Evolutionary conservation across 208 protist genomes (phyloP).

Genomic region (Tetramitus jugosus): DNA sequence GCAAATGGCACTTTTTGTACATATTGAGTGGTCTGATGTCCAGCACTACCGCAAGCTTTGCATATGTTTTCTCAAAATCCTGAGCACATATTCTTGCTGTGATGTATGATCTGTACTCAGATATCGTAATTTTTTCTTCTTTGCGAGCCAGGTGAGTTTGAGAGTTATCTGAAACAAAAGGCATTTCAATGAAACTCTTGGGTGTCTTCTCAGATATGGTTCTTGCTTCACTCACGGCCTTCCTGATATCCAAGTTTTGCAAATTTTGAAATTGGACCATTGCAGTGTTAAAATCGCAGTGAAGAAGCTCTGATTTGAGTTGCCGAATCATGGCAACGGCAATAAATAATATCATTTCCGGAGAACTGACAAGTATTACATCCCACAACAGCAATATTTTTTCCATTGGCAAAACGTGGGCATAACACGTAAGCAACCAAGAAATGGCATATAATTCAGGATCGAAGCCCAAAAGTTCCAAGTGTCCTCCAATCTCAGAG

Average conservation of each 20-base stretch:
- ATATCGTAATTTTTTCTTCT: background rate
- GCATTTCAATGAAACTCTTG: background rate
- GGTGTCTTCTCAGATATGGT: background rate
- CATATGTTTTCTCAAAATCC: background rate
- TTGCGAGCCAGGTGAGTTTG: no score
- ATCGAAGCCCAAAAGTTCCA: slow-evolving; percentile 60
- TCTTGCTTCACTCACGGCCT: background rate
- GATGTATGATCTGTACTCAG: background rate
- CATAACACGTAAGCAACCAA: slow-evolving; percentile 79
- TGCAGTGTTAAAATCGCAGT: slow-evolving; percentile 41
- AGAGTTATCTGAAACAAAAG: background rate
- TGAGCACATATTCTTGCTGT: background rate
- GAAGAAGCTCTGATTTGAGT: slow-evolving; percentile 36
- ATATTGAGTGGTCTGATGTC: no score
- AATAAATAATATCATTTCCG: slow-evolving; percentile 44
- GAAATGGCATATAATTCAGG: slow-evolving; percentile 85
- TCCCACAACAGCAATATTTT: slow-evolving; percentile 83
- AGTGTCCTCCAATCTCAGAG: slow-evolving; percentile 69
- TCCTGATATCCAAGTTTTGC: slow-evolving; percentile 9
- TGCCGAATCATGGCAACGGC: slow-evolving; percentile 51
- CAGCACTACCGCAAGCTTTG: background rate
- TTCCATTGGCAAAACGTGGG: slow-evolving; percentile 67
- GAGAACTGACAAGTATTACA: slow-evolving; percentile 57
- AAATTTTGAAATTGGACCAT: slow-evolving; percentile 43
- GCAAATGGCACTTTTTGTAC: no score